Conservation (phyloP, 202 grass and related monocot species). For the Panicum virgatum region DNA sequence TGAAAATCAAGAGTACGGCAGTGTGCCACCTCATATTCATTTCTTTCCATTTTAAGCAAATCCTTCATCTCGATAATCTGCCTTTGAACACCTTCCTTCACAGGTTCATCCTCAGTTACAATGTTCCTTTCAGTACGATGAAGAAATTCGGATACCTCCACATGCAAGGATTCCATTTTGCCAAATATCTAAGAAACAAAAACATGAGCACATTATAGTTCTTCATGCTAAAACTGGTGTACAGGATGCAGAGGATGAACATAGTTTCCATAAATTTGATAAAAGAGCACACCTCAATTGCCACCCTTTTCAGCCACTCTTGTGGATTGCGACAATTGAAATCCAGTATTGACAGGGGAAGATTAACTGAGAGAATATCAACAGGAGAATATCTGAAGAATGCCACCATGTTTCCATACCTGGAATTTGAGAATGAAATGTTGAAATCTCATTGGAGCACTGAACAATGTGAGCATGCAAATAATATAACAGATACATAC, state of each 20-base stretch:
- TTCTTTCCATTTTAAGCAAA: conserved; percentile 70
- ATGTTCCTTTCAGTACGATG: conserved; percentile 63
- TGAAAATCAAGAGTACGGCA: not conserved
- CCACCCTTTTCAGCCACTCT: conserved; percentile 75
- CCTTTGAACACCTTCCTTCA: conserved; percentile 64
- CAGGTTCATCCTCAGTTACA: conserved; percentile 51
- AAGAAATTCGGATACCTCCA: conserved; percentile 77
- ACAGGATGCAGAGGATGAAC: conserved; percentile 10
- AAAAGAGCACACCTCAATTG: conserved; percentile 58
- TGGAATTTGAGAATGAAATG: conserved; percentile 44
- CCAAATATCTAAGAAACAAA: conserved; percentile 61
- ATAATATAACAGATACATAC: conserved; percentile 44
- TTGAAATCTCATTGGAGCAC: conserved; percentile 24
- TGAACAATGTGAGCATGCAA: conserved; percentile 22
- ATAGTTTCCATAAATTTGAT: conserved; percentile 17
- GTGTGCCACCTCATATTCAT: conserved; percentile 69
- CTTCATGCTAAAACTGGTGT: not conserved
- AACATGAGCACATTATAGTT: conserved; percentile 30
- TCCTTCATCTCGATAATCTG: conserved; percentile 71
- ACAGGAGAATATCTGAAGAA: conserved; percentile 97
- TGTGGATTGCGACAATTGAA: conserved; percentile 58
- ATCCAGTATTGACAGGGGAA: conserved; percentile 78
- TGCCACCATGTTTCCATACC: conserved; percentile 90
- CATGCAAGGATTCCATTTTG: conserved; percentile 67
- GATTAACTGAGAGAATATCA: conserved; percentile 84